These are phyloP conservation scores for Carex scoparia DNA, from an alignment of 176 grass and related monocot species.

Conservation along the genomic window DNA sequence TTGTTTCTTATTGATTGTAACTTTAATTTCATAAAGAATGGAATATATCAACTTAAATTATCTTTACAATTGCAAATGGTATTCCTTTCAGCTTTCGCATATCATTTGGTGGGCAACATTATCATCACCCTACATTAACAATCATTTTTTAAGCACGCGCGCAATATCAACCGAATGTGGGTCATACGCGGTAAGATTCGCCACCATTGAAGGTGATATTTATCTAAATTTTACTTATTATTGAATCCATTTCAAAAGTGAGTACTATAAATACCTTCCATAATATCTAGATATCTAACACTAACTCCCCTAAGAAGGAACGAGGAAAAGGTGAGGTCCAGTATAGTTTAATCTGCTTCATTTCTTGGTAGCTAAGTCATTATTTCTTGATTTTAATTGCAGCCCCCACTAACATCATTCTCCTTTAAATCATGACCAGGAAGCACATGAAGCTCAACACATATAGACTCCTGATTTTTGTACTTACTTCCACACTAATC, in stretches of 20 bases:
- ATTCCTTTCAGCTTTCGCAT: constrained; percentile 7
- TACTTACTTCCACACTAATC: background rate
- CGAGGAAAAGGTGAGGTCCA: constrained; percentile 1
- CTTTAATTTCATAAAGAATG: background rate
- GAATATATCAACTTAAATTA: constrained; percentile 1
- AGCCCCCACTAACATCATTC: constrained; percentile 16
- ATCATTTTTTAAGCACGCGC: constrained; percentile 20
- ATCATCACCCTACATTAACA: constrained; percentile 14
- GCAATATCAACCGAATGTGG: constrained; percentile 9
- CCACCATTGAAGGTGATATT: constrained; percentile 10
- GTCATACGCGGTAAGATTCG: constrained; percentile 14
- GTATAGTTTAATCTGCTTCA: background rate
- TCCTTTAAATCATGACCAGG: constrained; percentile 10
- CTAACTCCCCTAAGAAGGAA: constrained; percentile 14
- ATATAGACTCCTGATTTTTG: background rate
- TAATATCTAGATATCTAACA: background rate
- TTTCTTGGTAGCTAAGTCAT: background rate
- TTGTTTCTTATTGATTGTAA: background rate
- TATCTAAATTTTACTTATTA: constrained; percentile 22
- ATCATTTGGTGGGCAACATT: constrained; percentile 3
- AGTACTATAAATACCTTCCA: constrained; percentile 19
- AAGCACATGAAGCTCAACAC: constrained; percentile 17
- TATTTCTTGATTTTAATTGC: background rate
- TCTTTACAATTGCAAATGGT: background rate
- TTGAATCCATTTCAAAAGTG: constrained; percentile 2